Evolutionary conservation across 2,329 filamentous ascomycete species (phyloP), one percentile per base, ranked within the genome.

Genomic region (Aspergillus calidoustus): DNA sequence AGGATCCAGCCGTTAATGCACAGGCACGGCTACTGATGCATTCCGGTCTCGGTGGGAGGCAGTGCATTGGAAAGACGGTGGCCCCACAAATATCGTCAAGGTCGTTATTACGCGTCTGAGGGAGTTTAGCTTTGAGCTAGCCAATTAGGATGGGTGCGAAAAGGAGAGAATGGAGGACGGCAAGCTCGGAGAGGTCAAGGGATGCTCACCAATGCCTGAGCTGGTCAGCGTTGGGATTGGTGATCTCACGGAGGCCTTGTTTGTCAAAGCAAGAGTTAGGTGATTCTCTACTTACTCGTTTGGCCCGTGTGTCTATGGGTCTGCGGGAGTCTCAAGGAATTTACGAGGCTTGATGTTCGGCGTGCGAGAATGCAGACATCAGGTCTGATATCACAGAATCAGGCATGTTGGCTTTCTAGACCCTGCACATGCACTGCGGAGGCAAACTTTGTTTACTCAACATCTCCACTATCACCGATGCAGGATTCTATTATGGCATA

Each of bases 1-100:
- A 72, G 7, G 31, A 64, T 9, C 60, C 66, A 0, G 57, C 65
- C 8, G 64, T 57, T 5, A 61, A 63, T 1, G 62, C 25, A 1
- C 65, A 67, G 11, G 64, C 68, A 1, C 62, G 66, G 17, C 68
- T 69, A 9, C 61, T 77, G 28, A 76, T 77, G 71, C 75, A 74
- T 54, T 78, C 77, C 61, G 73, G 75, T 1, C 61, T 73, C 0
- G 75, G 75, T 1, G 68, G 68, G 4, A 68, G 74, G 2, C 66
- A 71, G 57, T 78, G 74, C 54, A 74, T 78, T n/a, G 75, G 76
- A 7, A 74, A 74, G 57, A 75, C 67, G 4, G 64, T 78, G 7
- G 76, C 74, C 0, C 69, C 57, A 71, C 71, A 2, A 75, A 76
- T 57, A 76, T 77, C 4, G 73, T 72, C 54, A 77, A 77, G 54